These are phyloP conservation scores for Xylaria arbuscula DNA, from an alignment of 2,329 filamentous ascomycete species.

Conservation along the genomic window DNA sequence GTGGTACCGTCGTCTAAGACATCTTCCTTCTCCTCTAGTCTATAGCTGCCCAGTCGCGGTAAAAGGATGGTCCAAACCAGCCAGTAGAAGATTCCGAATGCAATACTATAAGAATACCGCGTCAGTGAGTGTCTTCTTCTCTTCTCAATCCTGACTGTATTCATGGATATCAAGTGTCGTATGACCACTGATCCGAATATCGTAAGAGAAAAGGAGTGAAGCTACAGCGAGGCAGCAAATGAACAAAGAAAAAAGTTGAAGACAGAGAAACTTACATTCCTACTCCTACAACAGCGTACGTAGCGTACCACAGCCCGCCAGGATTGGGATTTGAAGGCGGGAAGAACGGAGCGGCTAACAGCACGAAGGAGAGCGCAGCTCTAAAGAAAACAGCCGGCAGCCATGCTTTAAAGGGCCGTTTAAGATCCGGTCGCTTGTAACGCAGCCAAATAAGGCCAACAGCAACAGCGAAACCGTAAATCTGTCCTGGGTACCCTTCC, in stretches of 20 bases:
- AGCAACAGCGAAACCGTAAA: slow-evolving; percentile 68
- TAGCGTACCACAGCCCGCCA: slow-evolving; percentile 63
- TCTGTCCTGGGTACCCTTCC: slow-evolving; percentile 73
- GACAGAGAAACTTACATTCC: slow-evolving; percentile 59
- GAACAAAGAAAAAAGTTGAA: neutral
- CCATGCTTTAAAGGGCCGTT: slow-evolving; percentile 74
- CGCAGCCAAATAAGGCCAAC: slow-evolving; percentile 71
- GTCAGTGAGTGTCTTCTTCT: slow-evolving; percentile 8
- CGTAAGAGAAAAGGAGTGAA: no score
- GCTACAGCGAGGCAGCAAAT: neutral
- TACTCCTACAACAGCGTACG: slow-evolving; percentile 64
- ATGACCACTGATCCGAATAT: neutral
- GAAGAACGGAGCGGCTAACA: slow-evolving; percentile 72
- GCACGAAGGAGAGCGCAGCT: slow-evolving; percentile 62
- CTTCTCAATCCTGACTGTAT: neutral
- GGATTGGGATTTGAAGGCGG: slow-evolving; percentile 62
- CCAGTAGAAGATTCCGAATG: slow-evolving; percentile 74
- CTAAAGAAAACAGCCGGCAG: slow-evolving; percentile 67
- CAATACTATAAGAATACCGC: slow-evolving; percentile 56
- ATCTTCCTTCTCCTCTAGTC: slow-evolving; percentile 69
- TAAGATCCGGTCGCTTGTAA: slow-evolving; percentile 66
- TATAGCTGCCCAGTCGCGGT: slow-evolving; percentile 69
- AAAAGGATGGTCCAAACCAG: slow-evolving; percentile 72
- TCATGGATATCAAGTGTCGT: neutral
- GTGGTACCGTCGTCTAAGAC: slow-evolving; percentile 74